Evolutionary conservation across 2,329 filamentous ascomycete genomes (phyloP).

Genomic region (Aspergillus pseudonomiae): DNA sequence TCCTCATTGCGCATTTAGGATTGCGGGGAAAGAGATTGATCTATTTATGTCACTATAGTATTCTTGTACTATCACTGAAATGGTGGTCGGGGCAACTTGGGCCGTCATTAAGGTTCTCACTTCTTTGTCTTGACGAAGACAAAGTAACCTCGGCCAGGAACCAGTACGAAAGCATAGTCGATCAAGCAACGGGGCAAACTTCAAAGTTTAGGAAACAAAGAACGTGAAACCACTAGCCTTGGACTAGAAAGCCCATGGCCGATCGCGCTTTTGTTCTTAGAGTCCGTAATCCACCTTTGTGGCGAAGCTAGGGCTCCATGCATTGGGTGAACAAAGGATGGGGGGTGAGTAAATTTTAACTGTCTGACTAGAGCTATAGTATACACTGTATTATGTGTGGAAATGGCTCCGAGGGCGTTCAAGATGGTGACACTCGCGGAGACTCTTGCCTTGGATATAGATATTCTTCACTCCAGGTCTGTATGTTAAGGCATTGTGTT

Average conservation of each 20-base stretch:
- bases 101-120: neutral
- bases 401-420: no score
- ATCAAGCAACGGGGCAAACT: neutral
- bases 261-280: neutral
- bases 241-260: neutral
- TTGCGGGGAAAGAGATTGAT: neutral
- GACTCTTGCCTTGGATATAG: no score
- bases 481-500: no score
- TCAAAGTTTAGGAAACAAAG: neutral
- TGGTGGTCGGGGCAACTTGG: neutral
- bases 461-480: no score
- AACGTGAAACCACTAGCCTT: neutral
- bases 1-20: neutral
- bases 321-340: neutral
- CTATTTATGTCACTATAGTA: neutral
- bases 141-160: neutral
- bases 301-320: neutral
- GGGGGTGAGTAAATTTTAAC: neutral
- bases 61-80: neutral
- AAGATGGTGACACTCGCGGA: no score
- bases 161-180: neutral
- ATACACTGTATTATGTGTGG: neutral
- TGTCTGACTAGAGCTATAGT: neutral
- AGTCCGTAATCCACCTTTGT: neutral
- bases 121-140: neutral